Conservation (phyloP, 495 filamentous ascomycete species). For the Neurospora pannonica region DNA sequence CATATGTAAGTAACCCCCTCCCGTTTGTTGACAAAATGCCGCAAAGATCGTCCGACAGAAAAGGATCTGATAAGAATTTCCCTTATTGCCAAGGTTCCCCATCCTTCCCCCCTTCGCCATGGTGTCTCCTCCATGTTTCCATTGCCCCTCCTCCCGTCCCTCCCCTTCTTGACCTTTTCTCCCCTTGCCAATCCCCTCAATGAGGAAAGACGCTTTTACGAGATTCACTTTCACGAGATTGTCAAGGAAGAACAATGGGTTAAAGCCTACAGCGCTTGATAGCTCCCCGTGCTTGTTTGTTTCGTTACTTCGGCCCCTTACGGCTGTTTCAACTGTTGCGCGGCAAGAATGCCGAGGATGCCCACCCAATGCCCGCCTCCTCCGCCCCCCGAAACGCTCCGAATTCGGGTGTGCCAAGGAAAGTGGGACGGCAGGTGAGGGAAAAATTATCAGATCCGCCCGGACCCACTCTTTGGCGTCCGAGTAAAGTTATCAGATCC, state of each 20-base stretch:
- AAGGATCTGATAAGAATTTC: slow-evolving; percentile 36
- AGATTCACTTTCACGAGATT: background rate
- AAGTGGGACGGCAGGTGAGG: background rate
- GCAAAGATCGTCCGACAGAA: slow-evolving; percentile 4
- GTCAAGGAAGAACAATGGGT: background rate
- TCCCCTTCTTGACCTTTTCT: background rate
- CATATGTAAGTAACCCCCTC: background rate
- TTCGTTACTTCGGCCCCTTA: background rate
- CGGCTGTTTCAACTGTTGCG: background rate
- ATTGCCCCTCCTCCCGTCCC: background rate
- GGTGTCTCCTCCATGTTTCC: background rate
- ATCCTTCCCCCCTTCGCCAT: background rate
- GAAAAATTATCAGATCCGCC: slow-evolving; percentile 33
- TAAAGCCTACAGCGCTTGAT: background rate
- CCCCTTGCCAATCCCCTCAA: background rate
- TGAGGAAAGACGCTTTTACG: background rate
- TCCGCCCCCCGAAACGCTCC: slow-evolving; percentile 7
- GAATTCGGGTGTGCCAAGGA: slow-evolving; percentile 18
- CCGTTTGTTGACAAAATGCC: slow-evolving; percentile 16
- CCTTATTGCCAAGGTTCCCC: slow-evolving; percentile 10
- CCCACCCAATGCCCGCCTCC: background rate
- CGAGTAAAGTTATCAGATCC: slow-evolving; percentile 45
- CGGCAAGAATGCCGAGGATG: background rate
- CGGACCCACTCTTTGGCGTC: slow-evolving; percentile 10
- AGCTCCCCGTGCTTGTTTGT: background rate